Evolutionary conservation across 352 stramenopile species (phyloP).

Genomic region (Pythium chondricola): DNA sequence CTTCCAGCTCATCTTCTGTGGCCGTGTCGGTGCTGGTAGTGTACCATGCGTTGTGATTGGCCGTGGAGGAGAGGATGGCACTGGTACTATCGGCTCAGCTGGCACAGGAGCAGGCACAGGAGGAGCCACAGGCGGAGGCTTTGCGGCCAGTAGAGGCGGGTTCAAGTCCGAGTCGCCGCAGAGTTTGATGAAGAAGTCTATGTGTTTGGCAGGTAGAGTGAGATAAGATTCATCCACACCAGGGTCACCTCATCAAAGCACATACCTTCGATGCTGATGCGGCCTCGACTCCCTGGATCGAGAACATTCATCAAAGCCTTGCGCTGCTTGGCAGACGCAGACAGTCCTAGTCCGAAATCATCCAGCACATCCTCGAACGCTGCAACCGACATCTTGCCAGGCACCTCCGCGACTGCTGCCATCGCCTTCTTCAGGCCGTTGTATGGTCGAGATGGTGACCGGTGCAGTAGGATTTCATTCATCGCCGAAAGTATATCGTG

Average conservation of each 20-base stretch:
- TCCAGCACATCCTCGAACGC: slow-evolving; percentile 66
- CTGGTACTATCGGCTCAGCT: no score
- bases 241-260: background rate
- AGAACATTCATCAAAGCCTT: slow-evolving; percentile 39
- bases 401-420: slow-evolving; percentile 52
- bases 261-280: slow-evolving; percentile 67
- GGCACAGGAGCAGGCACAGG: slow-evolving; percentile 5
- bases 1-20: slow-evolving; percentile 58
- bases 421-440: slow-evolving; percentile 80
- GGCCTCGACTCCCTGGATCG: slow-evolving; percentile 42
- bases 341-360: slow-evolving; percentile 57
- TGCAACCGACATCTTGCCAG: slow-evolving; percentile 63
- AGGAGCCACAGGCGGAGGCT: background rate
- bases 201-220: background rate
- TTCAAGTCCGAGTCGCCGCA: slow-evolving; percentile 59
- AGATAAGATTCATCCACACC: background rate
- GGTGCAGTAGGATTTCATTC: slow-evolving; percentile 47
- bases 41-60: slow-evolving; percentile 9
- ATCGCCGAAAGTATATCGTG: slow-evolving; percentile 65
- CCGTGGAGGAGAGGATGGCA: slow-evolving; percentile 11
- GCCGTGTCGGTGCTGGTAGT: slow-evolving; percentile 25
- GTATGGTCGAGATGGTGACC: slow-evolving; percentile 60
- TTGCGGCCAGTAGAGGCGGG: slow-evolving; percentile 16
- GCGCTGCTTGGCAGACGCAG: slow-evolving; percentile 26
- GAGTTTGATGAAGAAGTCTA: slow-evolving; percentile 77